These are phyloP conservation scores for Mrakia hoshinonis DNA, from an alignment of 768 basidiomycete species.

Conservation along the genomic window DNA sequence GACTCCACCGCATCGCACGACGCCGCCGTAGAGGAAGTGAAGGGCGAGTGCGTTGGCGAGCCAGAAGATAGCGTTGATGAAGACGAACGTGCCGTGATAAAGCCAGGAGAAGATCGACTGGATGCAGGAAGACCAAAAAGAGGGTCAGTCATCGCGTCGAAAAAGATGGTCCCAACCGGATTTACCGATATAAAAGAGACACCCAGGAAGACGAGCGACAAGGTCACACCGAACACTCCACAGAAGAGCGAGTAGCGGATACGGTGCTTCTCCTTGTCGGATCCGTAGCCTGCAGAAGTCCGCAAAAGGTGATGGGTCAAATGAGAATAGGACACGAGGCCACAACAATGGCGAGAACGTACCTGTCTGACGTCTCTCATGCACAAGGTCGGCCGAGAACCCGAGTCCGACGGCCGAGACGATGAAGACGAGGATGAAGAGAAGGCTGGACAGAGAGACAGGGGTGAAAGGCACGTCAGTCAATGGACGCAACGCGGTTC, in stretches of 20 bases:
- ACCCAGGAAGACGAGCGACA: not conserved
- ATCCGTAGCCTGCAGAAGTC: not conserved
- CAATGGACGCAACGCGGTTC: too few species aligned
- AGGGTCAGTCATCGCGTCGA: too few species aligned
- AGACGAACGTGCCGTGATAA: slow-evolving; percentile 1
- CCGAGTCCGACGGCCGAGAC: slow-evolving; percentile 2
- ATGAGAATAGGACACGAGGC: not conserved
- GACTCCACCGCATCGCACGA: not conserved
- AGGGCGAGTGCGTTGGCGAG: not conserved
- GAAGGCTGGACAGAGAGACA: not conserved
- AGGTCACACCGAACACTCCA: not conserved
- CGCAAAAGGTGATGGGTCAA: too few species aligned
- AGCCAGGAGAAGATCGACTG: slow-evolving; percentile 1
- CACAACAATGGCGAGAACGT: not conserved
- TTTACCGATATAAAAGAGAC: not conserved
- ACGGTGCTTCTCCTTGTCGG: not conserved
- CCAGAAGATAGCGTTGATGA: slow-evolving; percentile 3
- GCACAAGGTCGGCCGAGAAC: not conserved
- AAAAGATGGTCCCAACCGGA: too few species aligned
- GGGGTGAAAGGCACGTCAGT: too few species aligned
- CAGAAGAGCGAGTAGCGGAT: not conserved
- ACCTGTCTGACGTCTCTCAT: not conserved
- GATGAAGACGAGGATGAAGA: slow-evolving; percentile 5
- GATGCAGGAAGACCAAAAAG: not conserved
- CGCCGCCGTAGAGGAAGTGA: not conserved